phyloP scores from a whole-genome alignment of 768 basidiomycete species.

The Rickenella mellea region DNA sequence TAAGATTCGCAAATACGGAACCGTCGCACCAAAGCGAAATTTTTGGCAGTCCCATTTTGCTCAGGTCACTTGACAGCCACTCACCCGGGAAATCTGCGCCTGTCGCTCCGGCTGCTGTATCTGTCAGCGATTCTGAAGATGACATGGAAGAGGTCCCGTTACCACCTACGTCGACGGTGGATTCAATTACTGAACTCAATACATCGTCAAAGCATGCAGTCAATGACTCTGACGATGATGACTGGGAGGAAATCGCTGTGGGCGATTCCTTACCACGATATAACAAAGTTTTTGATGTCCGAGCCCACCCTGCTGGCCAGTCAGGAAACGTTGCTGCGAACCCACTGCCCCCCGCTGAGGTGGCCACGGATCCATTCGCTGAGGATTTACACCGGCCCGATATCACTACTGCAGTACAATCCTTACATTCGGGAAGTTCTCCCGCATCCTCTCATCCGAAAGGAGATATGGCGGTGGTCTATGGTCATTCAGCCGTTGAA shows the following conservation, averaged over 20 bases:
- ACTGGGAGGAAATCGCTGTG: constrained; percentile 31
- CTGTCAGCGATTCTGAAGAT: constrained; percentile 17
- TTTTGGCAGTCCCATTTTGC: constrained; percentile 30
- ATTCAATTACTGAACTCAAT: not conserved
- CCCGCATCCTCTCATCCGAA: too few species aligned
- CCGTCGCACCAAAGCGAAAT: not conserved
- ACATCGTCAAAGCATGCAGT: too few species aligned
- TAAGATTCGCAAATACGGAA: constrained; percentile 59
- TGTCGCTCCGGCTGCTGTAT: not conserved
- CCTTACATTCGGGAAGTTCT: too few species aligned
- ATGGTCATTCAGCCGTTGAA: too few species aligned
- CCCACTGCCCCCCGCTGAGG: too few species aligned
- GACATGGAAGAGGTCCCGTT: constrained; percentile 25
- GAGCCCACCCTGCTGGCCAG: not conserved
- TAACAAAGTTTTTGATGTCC: not conserved
- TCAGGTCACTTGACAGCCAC: constrained; percentile 9
- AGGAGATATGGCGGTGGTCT: too few species aligned
- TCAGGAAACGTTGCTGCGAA: too few species aligned
- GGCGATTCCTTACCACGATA: too few species aligned
- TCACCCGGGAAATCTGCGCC: not conserved
- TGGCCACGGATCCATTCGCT: too few species aligned
- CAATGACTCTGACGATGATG: constrained; percentile 29
- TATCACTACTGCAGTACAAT: too few species aligned
- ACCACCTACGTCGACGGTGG: not conserved
- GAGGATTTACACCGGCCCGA: too few species aligned